Evolutionary conservation across 306 rosid species (phyloP).

Genomic region (Inga oerstediana): DNA sequence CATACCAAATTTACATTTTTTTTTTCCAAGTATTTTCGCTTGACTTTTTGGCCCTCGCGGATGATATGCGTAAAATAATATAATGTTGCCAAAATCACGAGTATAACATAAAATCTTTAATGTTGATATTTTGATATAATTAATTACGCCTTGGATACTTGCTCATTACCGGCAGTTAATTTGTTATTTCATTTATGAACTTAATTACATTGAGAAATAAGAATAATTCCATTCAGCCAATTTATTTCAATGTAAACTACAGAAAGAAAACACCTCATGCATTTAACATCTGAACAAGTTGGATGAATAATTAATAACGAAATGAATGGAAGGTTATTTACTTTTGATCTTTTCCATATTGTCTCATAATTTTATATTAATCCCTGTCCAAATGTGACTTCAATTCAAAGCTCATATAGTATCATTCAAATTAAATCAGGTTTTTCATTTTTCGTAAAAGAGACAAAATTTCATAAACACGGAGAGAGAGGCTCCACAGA

Average conservation of each 20-base stretch:
- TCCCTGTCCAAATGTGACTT: neutral
- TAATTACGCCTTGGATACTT: neutral
- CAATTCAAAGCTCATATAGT: neutral
- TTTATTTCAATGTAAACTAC: neutral
- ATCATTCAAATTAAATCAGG: neutral
- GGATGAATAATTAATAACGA: neutral
- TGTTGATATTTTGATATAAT: slow-evolving; percentile 16
- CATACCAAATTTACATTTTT: neutral
- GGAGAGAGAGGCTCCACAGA: neutral
- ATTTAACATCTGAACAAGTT: neutral
- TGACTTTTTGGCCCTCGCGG: neutral
- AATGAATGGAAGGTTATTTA: neutral
- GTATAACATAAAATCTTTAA: neutral
- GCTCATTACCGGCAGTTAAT: neutral
- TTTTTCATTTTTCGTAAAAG: neutral
- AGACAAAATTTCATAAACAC: neutral
- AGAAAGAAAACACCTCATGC: neutral
- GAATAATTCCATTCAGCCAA: neutral
- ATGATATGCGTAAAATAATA: neutral
- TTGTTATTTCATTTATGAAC: neutral
- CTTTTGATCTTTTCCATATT: neutral
- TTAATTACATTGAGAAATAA: neutral
- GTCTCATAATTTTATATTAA: neutral
- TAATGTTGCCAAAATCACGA: slow-evolving; percentile 14
- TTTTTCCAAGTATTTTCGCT: neutral